phyloP scores from a whole-genome alignment of 768 basidiomycete genomes.

The Dioszegia crocea region DNA sequence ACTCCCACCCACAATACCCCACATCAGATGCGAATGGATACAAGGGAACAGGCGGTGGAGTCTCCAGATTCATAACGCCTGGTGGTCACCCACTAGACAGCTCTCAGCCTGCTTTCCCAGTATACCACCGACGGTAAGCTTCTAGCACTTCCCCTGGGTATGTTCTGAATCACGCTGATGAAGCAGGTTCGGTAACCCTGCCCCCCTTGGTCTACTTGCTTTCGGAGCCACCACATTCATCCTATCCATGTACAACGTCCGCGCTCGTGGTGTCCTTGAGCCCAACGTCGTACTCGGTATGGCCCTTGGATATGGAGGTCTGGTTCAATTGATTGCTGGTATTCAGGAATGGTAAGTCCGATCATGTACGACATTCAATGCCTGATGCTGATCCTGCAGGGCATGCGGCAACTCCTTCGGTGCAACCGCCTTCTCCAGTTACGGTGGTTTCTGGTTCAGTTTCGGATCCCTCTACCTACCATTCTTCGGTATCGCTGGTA shows the following conservation, averaged over 20 bases:
- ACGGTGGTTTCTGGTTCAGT: constrained; percentile 48
- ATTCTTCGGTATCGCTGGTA: constrained; percentile 28
- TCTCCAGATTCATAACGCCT: constrained; percentile 42
- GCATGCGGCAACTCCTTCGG: constrained; percentile 51
- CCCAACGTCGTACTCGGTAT: constrained; percentile 58
- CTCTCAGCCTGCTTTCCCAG: constrained; percentile 38
- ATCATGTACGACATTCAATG: too few relatives aligned
- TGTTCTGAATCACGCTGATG: not conserved
- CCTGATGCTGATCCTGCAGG: not conserved
- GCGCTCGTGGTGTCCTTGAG: constrained; percentile 25
- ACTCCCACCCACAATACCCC: constrained; percentile 2
- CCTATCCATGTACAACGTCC: constrained; percentile 47
- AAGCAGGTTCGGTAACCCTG: constrained; percentile 44
- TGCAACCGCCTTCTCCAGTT: constrained; percentile 46
- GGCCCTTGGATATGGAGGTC: constrained; percentile 78
- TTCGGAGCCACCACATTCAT: constrained; percentile 50
- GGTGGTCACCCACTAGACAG: constrained; percentile 46
- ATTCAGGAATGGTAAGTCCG: constrained; percentile 55
- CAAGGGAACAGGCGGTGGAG: constrained; percentile 22
- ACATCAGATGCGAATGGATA: constrained; percentile 12
- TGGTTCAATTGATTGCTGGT: constrained; percentile 78
- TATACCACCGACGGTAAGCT: constrained; percentile 39
- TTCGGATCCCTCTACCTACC: constrained; percentile 42
- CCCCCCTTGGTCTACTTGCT: constrained; percentile 46
- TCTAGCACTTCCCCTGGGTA: not conserved